Evolutionary conservation across 306 rosid genomes (phyloP).

Genomic region (Ziziphus jujuba): DNA sequence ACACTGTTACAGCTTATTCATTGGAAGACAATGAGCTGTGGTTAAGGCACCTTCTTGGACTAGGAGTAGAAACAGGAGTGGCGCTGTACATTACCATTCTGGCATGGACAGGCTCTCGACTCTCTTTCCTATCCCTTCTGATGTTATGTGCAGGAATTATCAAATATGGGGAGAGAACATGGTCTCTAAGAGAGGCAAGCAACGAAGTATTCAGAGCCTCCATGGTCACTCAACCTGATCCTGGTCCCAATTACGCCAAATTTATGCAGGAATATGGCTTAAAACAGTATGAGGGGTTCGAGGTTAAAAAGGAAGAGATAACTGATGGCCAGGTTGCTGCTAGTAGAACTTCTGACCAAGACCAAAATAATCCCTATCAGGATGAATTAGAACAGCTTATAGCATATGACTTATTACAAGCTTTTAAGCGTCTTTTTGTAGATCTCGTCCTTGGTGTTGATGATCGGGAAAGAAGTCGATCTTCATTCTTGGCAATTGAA

Average conservation of each 20-base stretch:
- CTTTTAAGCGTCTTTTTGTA: neutral
- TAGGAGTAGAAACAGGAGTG: constrained; percentile 1
- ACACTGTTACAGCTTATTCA: constrained; percentile 37
- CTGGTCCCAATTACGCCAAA: constrained; percentile 35
- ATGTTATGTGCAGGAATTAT: constrained; percentile 28
- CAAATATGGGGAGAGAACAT: constrained; percentile 38
- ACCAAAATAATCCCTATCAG: neutral
- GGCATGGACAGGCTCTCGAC: no score
- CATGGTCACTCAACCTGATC: constrained; percentile 33
- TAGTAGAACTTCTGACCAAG: neutral
- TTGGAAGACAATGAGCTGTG: constrained; percentile 44
- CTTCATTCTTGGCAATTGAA: no score
- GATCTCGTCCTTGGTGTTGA: constrained; percentile 48
- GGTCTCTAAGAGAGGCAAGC: constrained; percentile 35
- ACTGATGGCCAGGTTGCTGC: neutral
- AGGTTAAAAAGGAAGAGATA: constrained; percentile 7
- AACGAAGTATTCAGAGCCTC: constrained; percentile 31
- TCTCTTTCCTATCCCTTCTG: no score
- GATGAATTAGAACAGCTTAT: neutral
- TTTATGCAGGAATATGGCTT: constrained; percentile 25
- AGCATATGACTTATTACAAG: neutral
- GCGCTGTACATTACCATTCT: constrained; percentile 9
- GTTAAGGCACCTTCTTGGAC: constrained; percentile 22
- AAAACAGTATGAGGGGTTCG: constrained; percentile 20
- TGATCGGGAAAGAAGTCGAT: constrained; percentile 15